Percentiles rank a stretch among this genome's conserved stretches.
These are phyloP conservation scores for Ambrosiella beaveri DNA, from an alignment of 2,329 filamentous ascomycete genomes.

Conservation along the genomic window DNA sequence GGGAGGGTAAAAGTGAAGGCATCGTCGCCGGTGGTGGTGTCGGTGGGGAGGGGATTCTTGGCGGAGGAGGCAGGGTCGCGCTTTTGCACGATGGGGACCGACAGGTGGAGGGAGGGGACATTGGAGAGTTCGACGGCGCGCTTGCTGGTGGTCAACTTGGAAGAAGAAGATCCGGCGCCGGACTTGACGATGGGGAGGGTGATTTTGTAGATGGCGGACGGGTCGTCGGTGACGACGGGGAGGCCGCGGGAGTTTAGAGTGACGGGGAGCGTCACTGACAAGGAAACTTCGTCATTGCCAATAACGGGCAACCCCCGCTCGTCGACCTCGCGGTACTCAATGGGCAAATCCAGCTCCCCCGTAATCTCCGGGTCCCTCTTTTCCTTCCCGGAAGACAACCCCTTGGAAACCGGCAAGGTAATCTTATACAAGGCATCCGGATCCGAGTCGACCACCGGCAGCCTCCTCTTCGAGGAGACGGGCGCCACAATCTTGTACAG, in stretches of 20 bases:
- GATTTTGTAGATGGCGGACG: constrained; percentile 9
- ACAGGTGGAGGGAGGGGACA: constrained; percentile 2
- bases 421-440: constrained; percentile 10
- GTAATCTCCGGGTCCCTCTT: neutral
- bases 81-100: constrained; percentile 2
- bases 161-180: neutral
- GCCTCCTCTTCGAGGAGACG: neutral
- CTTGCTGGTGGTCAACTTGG: neutral
- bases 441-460: constrained; percentile 9
- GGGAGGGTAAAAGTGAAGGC: constrained; percentile 12
- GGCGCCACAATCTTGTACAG: constrained; percentile 11
- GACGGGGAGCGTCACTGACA: constrained; percentile 12
- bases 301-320: constrained; percentile 5
- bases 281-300: constrained; percentile 1
- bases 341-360: constrained; percentile 3
- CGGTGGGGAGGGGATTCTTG: constrained; percentile 5
- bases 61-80: neutral
- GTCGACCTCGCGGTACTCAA: constrained; percentile 3
- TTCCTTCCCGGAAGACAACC: neutral
- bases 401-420: constrained; percentile 4
- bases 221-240: constrained; percentile 10
- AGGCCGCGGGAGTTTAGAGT: constrained; percentile 7
- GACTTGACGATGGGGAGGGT: constrained; percentile 5
- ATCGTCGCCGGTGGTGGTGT: constrained; percentile 1
- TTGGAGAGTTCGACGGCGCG: neutral